Evolutionary conservation across 2,329 filamentous ascomycete genomes (phyloP), one percentile per base, ranked within the genome.

Genomic region (Leptographium lundbergii): DNA sequence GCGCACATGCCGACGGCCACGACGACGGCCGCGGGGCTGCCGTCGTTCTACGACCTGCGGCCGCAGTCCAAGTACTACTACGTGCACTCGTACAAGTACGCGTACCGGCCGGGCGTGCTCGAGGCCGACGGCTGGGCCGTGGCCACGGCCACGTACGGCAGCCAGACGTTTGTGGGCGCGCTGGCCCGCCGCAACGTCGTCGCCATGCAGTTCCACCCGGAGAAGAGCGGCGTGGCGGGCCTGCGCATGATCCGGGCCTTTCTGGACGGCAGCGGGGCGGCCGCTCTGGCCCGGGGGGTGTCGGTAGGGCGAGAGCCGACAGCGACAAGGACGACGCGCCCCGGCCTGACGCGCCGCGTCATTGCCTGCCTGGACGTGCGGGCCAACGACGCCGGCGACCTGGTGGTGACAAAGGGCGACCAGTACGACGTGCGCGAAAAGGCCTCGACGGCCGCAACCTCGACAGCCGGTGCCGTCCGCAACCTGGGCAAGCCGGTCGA

Each of bases 351-450:
- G n/a, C 81, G 91, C 61, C 84, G 94, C 64, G 84, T 99, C 56
- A 97, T 99, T 69, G 94, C 94, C 32, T 99, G 94, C 69, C 84
- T 99, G 32, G 94, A 99, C 69, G 94, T 99, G 56, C 87, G 94
- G 51, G 84, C 91, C 57, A 99, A 99, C 71, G 94, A 99, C 71
- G 79, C 87, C 61, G 94, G 94, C 39, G 94, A 99, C 72, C 79
- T 99, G 11, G 94, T 99, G 0, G 94, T 99, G 45, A 99, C 94
- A 17, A 99, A 99, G 73, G 94, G 94, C 60, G 94, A 99, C 73
- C 92, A 97, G 72, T 99, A 99, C 75, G 94, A 99, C 68, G 94
- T 99, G 7, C 88, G 94, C 36, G 94, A 97, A 68, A 96, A 96
- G 73, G 32, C 2, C 32, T 77, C 77, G 2, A 7, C 17, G 17